These are phyloP conservation scores for Zymoseptoria passerinii DNA, from an alignment of 2,329 filamentous ascomycete genomes.

Conservation along the genomic window DNA sequence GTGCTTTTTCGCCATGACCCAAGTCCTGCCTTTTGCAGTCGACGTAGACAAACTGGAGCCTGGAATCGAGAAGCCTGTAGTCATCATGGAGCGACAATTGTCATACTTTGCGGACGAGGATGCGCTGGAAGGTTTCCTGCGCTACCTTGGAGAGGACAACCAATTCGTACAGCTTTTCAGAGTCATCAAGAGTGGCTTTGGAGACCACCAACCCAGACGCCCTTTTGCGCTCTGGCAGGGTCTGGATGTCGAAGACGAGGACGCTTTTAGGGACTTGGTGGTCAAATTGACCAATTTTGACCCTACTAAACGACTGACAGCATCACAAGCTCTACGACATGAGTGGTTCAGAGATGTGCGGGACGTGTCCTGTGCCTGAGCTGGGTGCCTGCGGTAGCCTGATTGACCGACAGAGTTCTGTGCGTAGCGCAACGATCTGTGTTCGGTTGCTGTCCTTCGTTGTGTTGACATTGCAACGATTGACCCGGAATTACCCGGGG, in stretches of 20 bases:
- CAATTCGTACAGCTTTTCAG: conserved; percentile 34
- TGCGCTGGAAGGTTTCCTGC: conserved; percentile 26
- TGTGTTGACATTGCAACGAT: too few species aligned
- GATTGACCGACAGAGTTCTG: too few species aligned
- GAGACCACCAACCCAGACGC: conserved; percentile 32
- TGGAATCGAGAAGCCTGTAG: conserved; percentile 30
- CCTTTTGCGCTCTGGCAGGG: conserved; percentile 25
- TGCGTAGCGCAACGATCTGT: too few species aligned
- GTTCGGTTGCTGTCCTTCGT: too few species aligned
- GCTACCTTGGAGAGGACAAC: conserved; percentile 31
- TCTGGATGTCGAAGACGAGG: conserved; percentile 13
- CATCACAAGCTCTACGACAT: neutral
- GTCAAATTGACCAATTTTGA: conserved; percentile 1
- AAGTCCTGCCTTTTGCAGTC: conserved; percentile 12
- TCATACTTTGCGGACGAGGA: conserved; percentile 26
- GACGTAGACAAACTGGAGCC: conserved; percentile 28
- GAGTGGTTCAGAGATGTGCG: conserved; percentile 1
- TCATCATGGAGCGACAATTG: conserved; percentile 31
- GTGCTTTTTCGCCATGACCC: neutral
- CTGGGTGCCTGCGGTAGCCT: neutral
- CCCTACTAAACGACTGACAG: neutral
- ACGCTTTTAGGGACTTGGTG: conserved; percentile 1
- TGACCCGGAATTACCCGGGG: too few species aligned
- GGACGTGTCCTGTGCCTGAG: neutral
- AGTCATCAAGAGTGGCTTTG: conserved; percentile 35